Evolutionary conservation across 139 green algal species (phyloP).

Genomic region (Volvox reticuliferus): DNA sequence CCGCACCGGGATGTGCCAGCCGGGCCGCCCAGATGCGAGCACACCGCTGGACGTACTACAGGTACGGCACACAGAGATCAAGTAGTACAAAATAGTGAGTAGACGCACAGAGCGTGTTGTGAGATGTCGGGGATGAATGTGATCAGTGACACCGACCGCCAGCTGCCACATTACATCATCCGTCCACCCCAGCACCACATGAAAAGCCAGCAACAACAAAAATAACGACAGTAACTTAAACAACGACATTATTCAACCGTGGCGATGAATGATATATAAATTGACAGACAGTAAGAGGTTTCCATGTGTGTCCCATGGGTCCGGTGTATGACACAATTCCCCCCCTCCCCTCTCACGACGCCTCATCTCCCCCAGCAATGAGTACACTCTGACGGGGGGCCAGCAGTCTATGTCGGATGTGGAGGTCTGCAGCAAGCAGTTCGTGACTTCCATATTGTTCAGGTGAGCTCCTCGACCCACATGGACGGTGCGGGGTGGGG

Average conservation of each 20-base stretch:
- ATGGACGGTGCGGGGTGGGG: neutral
- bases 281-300: no score
- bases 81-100: neutral
- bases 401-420: neutral
- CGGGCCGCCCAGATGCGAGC: neutral
- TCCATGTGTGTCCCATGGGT: no score
- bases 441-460: constrained; percentile 39
- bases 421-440: constrained; percentile 39
- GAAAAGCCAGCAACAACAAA: no score
- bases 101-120: no score
- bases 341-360: neutral
- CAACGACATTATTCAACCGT: no score
- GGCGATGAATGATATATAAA: no score
- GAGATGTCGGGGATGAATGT: no score
- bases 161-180: no score
- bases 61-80: neutral
- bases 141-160: no score
- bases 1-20: neutral
- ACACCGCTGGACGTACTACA: constrained; percentile 19
- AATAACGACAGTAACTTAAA: no score
- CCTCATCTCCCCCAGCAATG: constrained; percentile 9
- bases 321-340: neutral
- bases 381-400: constrained; percentile 45
- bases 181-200: no score
- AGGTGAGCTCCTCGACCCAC: neutral